These are phyloP conservation scores for Tylopilus subfusipes DNA, from an alignment of 768 basidiomycete genomes.

Conservation along the genomic window DNA sequence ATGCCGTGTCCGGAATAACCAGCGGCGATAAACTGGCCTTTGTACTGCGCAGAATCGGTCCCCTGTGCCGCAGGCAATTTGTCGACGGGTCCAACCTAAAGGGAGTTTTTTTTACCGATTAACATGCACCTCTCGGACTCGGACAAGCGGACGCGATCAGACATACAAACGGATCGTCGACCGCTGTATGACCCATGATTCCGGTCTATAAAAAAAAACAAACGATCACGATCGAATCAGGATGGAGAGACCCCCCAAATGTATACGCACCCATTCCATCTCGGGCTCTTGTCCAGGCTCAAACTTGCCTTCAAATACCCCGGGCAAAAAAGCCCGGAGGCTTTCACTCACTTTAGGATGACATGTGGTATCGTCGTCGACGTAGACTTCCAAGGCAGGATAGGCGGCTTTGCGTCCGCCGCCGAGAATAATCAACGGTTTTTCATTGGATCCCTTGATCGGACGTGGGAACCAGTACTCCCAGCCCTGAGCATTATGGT, in stretches of 20 bases:
- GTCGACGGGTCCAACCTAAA: slow-evolving; percentile 63
- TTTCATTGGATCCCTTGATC: slow-evolving; percentile 24
- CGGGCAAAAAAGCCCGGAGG: slow-evolving; percentile 59
- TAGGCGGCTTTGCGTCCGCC: slow-evolving; percentile 51
- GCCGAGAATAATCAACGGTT: slow-evolving; percentile 68
- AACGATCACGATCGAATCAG: neutral
- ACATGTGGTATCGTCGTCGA: slow-evolving; percentile 55
- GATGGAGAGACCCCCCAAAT: neutral
- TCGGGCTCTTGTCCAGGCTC: slow-evolving; percentile 51
- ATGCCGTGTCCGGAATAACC: slow-evolving; percentile 81
- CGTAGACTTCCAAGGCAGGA: slow-evolving; percentile 47
- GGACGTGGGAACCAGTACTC: slow-evolving; percentile 87
- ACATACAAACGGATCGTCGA: slow-evolving; percentile 64
- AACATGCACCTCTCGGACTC: neutral
- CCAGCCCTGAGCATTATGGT: slow-evolving; percentile 36
- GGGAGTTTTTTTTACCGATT: neutral
- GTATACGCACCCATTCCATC: slow-evolving; percentile 68
- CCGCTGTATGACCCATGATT: slow-evolving; percentile 72
- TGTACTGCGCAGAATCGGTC: slow-evolving; percentile 26
- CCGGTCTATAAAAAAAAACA: slow-evolving; percentile 52
- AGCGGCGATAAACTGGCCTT: slow-evolving; percentile 68
- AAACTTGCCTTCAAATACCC: slow-evolving; percentile 53
- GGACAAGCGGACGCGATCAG: neutral
- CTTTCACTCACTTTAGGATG: slow-evolving; percentile 44
- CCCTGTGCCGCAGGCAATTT: slow-evolving; percentile 18